Evolutionary conservation across 2,329 filamentous ascomycete species (phyloP).

Genomic region (Teratosphaeriaceae sp.): DNA sequence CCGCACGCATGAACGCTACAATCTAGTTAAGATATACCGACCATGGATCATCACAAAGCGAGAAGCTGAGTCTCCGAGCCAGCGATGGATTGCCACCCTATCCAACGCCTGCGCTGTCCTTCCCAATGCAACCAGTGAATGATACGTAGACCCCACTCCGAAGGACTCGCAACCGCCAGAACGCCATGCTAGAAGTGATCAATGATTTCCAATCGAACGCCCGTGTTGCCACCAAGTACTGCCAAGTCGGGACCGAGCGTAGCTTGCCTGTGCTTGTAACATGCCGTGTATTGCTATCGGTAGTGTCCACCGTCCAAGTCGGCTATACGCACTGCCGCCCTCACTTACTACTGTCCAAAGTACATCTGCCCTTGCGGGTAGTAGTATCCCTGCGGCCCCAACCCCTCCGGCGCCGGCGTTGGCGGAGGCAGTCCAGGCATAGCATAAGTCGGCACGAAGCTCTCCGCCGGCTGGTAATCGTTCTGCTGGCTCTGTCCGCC

Average conservation of each 20-base stretch:
- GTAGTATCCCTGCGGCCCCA: slow-evolving; percentile 5
- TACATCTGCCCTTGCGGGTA: slow-evolving; percentile 10
- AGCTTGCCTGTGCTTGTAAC: too few species aligned
- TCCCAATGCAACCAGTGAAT: too few species aligned
- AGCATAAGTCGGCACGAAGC: slow-evolving; percentile 28
- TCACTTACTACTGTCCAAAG: slow-evolving; percentile 3
- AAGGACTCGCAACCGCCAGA: too few species aligned
- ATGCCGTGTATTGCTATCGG: too few species aligned
- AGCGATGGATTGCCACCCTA: neutral
- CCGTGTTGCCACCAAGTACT: too few species aligned
- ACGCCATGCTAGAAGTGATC: neutral
- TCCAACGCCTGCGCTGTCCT: neutral
- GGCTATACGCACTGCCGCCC: too few species aligned
- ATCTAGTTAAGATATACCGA: neutral
- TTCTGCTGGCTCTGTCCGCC: slow-evolving; percentile 19
- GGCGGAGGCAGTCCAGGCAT: slow-evolving; percentile 26
- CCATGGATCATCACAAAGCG: neutral
- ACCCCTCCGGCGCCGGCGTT: slow-evolving; percentile 9
- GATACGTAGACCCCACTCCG: too few species aligned
- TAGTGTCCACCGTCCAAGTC: too few species aligned
- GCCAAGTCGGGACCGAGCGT: too few species aligned
- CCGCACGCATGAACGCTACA: neutral
- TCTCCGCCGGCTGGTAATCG: slow-evolving; percentile 27
- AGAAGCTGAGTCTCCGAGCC: neutral
- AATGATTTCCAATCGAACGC: too few species aligned